phyloP scores from a whole-genome alignment of 73 alveolate species.

The Paramecium tetraurelia region DNA sequence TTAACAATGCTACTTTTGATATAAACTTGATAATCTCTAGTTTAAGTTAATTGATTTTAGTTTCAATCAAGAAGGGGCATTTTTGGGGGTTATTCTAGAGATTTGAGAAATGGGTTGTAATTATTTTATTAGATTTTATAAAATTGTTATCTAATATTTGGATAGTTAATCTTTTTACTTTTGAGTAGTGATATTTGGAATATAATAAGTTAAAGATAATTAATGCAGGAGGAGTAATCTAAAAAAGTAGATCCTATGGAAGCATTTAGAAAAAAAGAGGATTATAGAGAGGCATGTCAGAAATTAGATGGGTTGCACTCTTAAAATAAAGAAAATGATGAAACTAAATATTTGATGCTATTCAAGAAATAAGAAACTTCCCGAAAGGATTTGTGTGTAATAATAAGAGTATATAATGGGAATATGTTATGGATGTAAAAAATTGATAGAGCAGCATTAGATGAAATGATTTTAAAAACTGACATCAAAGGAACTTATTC shows the following conservation, averaged over 20 bases:
- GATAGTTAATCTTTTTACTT: background rate
- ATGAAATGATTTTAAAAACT: conserved; percentile 20
- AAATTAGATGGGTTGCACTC: conserved; percentile 23
- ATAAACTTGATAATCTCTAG: too few species aligned
- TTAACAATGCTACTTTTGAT: too few species aligned
- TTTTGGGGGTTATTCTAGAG: background rate
- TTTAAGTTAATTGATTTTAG: too few species aligned
- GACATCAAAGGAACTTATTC: background rate
- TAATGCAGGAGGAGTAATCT: background rate
- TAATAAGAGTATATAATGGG: conserved; percentile 37
- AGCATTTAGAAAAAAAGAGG: background rate
- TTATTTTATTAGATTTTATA: background rate
- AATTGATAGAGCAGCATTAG: conserved; percentile 22
- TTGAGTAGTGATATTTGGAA: background rate
- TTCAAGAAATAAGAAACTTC: conserved; percentile 20
- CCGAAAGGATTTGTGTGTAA: background rate
- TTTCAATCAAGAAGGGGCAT: background rate
- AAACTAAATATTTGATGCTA: background rate
- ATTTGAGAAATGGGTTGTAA: background rate
- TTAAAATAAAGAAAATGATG: background rate
- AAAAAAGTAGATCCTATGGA: conserved; percentile 32
- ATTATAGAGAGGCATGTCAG: conserved; percentile 1
- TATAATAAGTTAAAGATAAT: background rate
- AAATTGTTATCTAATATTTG: conserved; percentile 19
- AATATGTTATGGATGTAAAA: conserved; percentile 38